phyloP scores from a whole-genome alignment of 2,329 filamentous ascomycete species.

The Paraphoma chrysanthemicola region DNA sequence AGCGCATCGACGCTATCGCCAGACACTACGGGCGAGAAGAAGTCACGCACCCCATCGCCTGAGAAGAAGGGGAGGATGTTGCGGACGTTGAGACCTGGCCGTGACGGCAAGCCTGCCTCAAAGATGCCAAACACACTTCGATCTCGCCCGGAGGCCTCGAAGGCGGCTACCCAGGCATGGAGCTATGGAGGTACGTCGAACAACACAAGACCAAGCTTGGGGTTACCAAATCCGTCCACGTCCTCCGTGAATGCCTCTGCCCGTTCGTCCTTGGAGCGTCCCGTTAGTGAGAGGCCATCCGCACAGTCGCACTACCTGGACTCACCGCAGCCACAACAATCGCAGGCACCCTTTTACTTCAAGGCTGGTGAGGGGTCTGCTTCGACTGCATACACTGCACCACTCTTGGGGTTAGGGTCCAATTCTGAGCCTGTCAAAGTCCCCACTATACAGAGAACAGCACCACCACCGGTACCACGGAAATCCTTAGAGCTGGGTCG shows the following conservation, averaged over 20 bases:
- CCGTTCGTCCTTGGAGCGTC: slow-evolving; percentile 40
- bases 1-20: slow-evolving; percentile 43
- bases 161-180: slow-evolving; percentile 71
- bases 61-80: slow-evolving; percentile 67
- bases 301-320: slow-evolving; percentile 14
- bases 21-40: slow-evolving; percentile 47
- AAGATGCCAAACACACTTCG: slow-evolving; percentile 54
- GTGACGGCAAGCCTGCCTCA: slow-evolving; percentile 54
- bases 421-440: slow-evolving; percentile 20
- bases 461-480: slow-evolving; percentile 23
- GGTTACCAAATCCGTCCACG: slow-evolving; percentile 20
- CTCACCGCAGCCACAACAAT: slow-evolving; percentile 18
- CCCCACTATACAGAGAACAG: slow-evolving; percentile 10
- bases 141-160: slow-evolving; percentile 62
- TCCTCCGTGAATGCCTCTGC: slow-evolving; percentile 24
- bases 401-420: slow-evolving; percentile 14
- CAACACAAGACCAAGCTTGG: slow-evolving; percentile 18
- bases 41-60: slow-evolving; percentile 66
- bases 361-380: slow-evolving; percentile 25
- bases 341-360: slow-evolving; percentile 31
- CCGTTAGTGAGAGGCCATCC: slow-evolving; percentile 26
- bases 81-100: slow-evolving; percentile 59
- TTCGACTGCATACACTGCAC: slow-evolving; percentile 22
- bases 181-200: slow-evolving; percentile 36
- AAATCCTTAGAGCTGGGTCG: slow-evolving; percentile 27